Evolutionary conservation across 176 grass and related monocot genomes (phyloP), one percentile per base, ranked within the genome.

Genomic region (maize (Zea mays)): DNA sequence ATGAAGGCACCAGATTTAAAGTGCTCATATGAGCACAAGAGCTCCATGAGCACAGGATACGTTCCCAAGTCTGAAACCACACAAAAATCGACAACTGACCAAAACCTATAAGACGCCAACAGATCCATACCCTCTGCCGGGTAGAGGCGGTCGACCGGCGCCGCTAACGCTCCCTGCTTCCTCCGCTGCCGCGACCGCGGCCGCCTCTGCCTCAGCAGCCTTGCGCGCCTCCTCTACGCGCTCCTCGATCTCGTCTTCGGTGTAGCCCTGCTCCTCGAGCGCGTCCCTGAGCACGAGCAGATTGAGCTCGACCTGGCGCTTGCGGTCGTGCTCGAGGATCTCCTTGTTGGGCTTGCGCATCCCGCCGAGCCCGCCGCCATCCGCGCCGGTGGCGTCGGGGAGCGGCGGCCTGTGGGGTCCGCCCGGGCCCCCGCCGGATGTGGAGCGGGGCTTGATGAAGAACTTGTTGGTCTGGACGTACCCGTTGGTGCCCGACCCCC

Each of bases 401-500:
- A 40, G 15, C 20, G 71, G 76, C 71, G 72, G 58, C 77, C 64
- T 71, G 27, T 27, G 27, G 27, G 27, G 27, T 27, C 27, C 27
- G 64, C 72, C 65, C 2, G 66, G 42, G 8, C 63, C 64, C 6
- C 64, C 64, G 52, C 20, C 82, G 75, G 75, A 65, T 10, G 73
- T 37, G 56, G 79, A 45, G 13, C 88, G 89, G 9, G 88, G 73
- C 46, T 39, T 88, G 61, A 99, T 58, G 74, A 99, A 87, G 83
- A 99, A 99, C 87, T 95, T 99, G 85, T 90, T 99, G 12, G 90
- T 85, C 78, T 99, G 96, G 61, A 93, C 85, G 75, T 95, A 87
- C 4, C 92, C 96, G 77, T 95, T 99, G 21, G 96, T 99, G 37
- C 92, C 96, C 5, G 92, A 99, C 54, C 96, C 96, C 14, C 96